Percentiles rank a stretch among this genome's conserved stretches.
Conservation (phyloP, 805 yeast species). For the Schwanniomyces occidentalis region DNA sequence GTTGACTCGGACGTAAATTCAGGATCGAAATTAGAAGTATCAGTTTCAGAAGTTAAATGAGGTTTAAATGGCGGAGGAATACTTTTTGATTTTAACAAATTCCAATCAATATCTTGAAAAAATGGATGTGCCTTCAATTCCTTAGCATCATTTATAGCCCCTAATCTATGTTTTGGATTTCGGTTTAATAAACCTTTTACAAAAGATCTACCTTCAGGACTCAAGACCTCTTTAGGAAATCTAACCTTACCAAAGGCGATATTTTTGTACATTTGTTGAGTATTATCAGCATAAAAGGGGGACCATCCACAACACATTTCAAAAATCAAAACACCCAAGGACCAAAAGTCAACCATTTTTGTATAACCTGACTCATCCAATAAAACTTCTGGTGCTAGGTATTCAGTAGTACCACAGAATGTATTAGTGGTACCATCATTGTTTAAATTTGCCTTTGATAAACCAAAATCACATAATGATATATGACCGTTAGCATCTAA, state of each 20-base stretch:
- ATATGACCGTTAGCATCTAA: constrained; percentile 97
- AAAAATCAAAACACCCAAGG: constrained; percentile 91
- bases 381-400: constrained; percentile 94
- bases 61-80: constrained; percentile 98
- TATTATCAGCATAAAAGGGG: constrained; percentile 96
- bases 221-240: constrained; percentile 92
- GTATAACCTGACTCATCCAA: constrained; percentile 96
- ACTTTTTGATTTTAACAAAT: constrained; percentile 68
- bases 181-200: constrained; percentile 94
- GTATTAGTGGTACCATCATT: constrained; percentile 92
- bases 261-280: constrained; percentile 98
- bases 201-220: constrained; percentile 91
- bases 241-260: constrained; percentile 98
- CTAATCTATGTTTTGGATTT: constrained; percentile 93
- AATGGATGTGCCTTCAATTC: constrained; percentile 92
- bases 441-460: constrained; percentile 87
- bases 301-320: constrained; percentile 99
- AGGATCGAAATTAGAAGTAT: constrained; percentile 96
- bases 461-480: constrained; percentile 95
- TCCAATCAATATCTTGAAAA: constrained; percentile 92
- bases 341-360: constrained; percentile 99
- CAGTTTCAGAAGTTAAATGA: constrained; percentile 84
- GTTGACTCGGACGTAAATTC: constrained; percentile 94
- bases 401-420: constrained; percentile 98
- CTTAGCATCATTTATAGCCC: constrained; percentile 87